These are phyloP conservation scores for Erythrobasidium yunnanense DNA, from an alignment of 768 basidiomycete species.

Conservation along the genomic window DNA sequence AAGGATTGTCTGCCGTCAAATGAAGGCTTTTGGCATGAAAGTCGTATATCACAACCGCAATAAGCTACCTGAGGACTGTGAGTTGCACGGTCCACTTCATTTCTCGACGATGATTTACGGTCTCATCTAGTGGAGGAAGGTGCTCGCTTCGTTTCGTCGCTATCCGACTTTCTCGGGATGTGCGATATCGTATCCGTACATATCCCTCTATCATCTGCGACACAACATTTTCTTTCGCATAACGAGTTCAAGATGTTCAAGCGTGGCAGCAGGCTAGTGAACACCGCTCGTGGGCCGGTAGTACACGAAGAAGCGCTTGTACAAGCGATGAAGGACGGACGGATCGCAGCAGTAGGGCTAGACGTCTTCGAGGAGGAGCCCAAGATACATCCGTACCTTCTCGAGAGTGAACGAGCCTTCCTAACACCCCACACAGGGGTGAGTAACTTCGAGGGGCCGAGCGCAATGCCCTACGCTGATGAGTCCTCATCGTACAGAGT, in stretches of 20 bases:
- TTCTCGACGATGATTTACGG: not conserved
- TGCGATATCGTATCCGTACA: conserved; percentile 58
- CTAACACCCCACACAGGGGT: conserved; percentile 16
- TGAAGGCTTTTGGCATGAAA: conserved; percentile 39
- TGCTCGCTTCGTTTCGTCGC: conserved; percentile 40
- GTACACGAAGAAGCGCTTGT: conserved; percentile 42
- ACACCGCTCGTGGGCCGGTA: conserved; percentile 33
- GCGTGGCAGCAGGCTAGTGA: conserved; percentile 43
- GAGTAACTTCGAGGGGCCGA: not conserved
- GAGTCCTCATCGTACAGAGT: not conserved
- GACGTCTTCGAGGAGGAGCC: conserved; percentile 44
- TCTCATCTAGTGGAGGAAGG: conserved; percentile 1
- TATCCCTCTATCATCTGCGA: conserved; percentile 50
- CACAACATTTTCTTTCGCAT: conserved; percentile 48
- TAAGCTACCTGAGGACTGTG: conserved; percentile 17
- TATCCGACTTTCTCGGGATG: conserved; percentile 49
- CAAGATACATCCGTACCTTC: conserved; percentile 29
- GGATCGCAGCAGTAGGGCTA: conserved; percentile 41
- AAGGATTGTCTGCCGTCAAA: conserved; percentile 35
- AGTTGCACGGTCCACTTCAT: not conserved
- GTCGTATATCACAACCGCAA: conserved; percentile 41
- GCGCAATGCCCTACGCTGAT: not conserved
- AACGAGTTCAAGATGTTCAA: conserved; percentile 51
- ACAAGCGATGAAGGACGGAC: conserved; percentile 41
- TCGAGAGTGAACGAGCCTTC: conserved; percentile 14